Evolutionary conservation across 2,329 filamentous ascomycete species (phyloP).

Genomic region (Colletotrichum scovillei): DNA sequence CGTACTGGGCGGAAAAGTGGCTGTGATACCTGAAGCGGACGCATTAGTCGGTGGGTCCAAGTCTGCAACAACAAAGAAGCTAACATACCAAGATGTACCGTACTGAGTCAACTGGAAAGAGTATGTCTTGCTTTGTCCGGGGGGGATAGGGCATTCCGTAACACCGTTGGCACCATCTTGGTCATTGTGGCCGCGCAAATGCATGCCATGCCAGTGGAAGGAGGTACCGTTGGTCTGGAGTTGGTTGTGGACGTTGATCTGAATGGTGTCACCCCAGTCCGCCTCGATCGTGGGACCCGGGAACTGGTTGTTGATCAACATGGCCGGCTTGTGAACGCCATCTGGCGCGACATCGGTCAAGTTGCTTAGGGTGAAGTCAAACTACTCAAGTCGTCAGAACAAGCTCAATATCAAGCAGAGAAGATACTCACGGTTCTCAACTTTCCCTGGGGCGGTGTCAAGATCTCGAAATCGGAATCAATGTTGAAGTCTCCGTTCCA

Average conservation of each 20-base stretch:
- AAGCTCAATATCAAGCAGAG: too few species aligned
- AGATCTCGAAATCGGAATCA: conserved; percentile 44
- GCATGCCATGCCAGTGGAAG: conserved; percentile 61
- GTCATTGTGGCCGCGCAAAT: conserved; percentile 54
- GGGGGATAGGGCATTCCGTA: conserved; percentile 55
- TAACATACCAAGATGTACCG: conserved; percentile 46
- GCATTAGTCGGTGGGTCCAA: background rate
- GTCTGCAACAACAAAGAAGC: conserved; percentile 1
- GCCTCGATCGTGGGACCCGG: conserved; percentile 64
- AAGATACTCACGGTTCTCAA: conserved; percentile 38
- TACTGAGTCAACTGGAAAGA: conserved; percentile 50
- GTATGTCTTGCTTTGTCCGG: conserved; percentile 47
- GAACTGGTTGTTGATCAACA: conserved; percentile 59
- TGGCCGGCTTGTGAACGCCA: conserved; percentile 42
- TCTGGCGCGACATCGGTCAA: conserved; percentile 37
- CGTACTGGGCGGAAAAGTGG: conserved; percentile 62
- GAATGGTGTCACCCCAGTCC: conserved; percentile 56
- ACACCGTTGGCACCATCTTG: conserved; percentile 58
- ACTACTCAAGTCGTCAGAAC: conserved; percentile 33
- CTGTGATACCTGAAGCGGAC: conserved; percentile 57
- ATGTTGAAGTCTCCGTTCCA: conserved; percentile 46
- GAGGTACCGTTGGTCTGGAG: conserved; percentile 62
- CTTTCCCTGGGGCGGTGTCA: conserved; percentile 40
- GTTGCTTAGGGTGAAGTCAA: conserved; percentile 43
- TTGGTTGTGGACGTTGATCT: conserved; percentile 71